Conservation (phyloP, 225 moss, liverwort and hornwort genomes). For the Physcomitrium patens region DNA sequence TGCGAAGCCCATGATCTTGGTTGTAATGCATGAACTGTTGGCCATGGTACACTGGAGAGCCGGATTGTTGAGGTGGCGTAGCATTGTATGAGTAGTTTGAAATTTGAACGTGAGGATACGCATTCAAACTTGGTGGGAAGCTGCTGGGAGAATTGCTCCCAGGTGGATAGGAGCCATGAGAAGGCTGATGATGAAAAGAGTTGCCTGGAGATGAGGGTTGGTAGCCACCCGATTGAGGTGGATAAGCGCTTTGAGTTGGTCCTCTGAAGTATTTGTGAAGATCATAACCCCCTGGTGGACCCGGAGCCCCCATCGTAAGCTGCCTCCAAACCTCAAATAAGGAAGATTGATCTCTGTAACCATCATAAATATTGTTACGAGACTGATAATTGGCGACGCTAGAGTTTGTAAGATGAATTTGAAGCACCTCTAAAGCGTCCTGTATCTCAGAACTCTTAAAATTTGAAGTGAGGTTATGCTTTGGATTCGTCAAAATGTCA, state of each 20-base stretch:
- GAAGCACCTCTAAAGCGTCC: not conserved
- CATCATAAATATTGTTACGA: not conserved
- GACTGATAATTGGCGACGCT: not conserved
- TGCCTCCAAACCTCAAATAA: conserved; percentile 20
- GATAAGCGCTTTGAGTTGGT: conserved; percentile 49
- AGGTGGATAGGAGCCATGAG: conserved; percentile 43
- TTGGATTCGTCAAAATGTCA: not conserved
- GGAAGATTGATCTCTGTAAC: conserved; percentile 18
- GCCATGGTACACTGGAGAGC: conserved; percentile 63
- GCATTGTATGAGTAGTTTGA: conserved; percentile 39
- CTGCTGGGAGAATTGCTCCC: conserved; percentile 33
- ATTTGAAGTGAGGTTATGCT: too few relatives aligned
- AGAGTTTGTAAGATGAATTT: not conserved
- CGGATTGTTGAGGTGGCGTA: conserved; percentile 40
- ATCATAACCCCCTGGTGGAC: conserved; percentile 74
- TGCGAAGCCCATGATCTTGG: conserved; percentile 60
- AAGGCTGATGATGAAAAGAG: conserved; percentile 44
- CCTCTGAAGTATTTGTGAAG: conserved; percentile 67
- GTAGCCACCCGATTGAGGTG: conserved; percentile 59
- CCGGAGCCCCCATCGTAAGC: conserved; percentile 71
- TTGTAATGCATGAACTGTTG: conserved; percentile 67
- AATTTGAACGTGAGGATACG: conserved; percentile 31
- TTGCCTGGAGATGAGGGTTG: conserved; percentile 51
- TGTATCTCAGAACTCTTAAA: not conserved
- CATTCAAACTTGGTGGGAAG: conserved; percentile 35